Percentiles rank a stretch among this genome's conserved stretches.
Evolutionary conservation across 2,329 filamentous ascomycete species (phyloP).

Genomic region (Trichoderma polysporum): DNA sequence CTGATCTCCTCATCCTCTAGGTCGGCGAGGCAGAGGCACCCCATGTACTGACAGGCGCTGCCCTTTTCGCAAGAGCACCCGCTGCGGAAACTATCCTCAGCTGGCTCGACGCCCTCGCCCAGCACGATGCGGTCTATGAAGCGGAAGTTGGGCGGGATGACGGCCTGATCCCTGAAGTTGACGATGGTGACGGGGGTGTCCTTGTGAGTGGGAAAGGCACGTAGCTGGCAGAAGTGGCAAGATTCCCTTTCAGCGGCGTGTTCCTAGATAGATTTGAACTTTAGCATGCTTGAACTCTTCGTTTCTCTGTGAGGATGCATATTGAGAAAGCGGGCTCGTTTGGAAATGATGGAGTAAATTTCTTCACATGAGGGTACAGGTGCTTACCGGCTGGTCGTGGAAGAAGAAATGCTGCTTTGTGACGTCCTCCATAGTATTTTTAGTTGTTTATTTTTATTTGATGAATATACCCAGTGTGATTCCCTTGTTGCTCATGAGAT

Average conservation of each 20-base stretch:
- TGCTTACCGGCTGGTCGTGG: slow-evolving; percentile 41
- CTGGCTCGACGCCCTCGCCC: slow-evolving; percentile 57
- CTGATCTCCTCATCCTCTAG: slow-evolving; percentile 53
- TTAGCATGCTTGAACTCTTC: too few species aligned
- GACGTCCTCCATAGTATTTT: slow-evolving; percentile 44
- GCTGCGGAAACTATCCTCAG: slow-evolving; percentile 60
- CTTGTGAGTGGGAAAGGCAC: slow-evolving; percentile 50
- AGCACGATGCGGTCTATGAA: slow-evolving; percentile 67
- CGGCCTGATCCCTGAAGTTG: slow-evolving; percentile 59
- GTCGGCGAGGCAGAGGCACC: slow-evolving; percentile 69
- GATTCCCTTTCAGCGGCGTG: slow-evolving; percentile 38
- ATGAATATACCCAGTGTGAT: background rate
- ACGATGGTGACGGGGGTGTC: slow-evolving; percentile 59
- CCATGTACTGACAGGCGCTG: slow-evolving; percentile 64
- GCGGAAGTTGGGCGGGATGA: slow-evolving; percentile 61
- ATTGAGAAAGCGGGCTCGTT: too few species aligned
- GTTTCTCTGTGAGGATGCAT: too few species aligned
- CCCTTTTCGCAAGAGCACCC: slow-evolving; percentile 67
- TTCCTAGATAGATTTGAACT: too few species aligned
- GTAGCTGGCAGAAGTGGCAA: slow-evolving; percentile 65
- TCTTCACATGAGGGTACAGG: background rate
- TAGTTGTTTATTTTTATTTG: background rate
- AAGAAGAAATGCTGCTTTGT: slow-evolving; percentile 51
- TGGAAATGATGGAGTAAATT: too few species aligned
- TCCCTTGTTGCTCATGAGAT: background rate